Evolutionary conservation across 2,329 filamentous ascomycete species (phyloP).

Genomic region (Colletotrichum orchidophilum): DNA sequence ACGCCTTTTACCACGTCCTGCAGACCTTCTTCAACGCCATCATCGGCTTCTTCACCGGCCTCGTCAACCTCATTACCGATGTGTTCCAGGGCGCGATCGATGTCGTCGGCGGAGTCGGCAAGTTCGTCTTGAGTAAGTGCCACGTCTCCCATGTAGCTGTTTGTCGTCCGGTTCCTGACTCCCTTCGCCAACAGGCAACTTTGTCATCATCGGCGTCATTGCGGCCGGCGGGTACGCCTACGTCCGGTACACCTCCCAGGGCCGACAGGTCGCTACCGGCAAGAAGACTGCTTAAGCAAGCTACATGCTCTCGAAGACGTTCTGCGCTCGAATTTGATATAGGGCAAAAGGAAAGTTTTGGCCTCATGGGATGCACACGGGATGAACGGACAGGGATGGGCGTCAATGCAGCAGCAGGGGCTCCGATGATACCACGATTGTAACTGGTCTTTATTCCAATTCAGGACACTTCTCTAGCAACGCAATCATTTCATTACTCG

Average conservation of each 20-base stretch:
- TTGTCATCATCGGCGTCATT: slow-evolving; percentile 46
- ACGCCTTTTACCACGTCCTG: slow-evolving; percentile 45
- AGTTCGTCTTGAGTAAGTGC: slow-evolving; percentile 49
- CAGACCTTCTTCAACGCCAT: slow-evolving; percentile 45
- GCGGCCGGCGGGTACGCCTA: slow-evolving; percentile 44
- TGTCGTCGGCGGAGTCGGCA: slow-evolving; percentile 49
- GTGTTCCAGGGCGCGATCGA: slow-evolving; percentile 47
- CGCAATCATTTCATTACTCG: background rate
- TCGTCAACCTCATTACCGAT: slow-evolving; percentile 48
- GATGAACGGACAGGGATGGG: background rate
- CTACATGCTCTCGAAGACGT: rapidly evolving
- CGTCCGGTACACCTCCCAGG: slow-evolving; percentile 45
- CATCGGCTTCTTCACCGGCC: slow-evolving; percentile 47
- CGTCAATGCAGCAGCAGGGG: background rate
- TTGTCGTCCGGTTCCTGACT: background rate
- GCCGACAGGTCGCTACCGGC: slow-evolving; percentile 38
- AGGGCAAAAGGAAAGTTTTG: background rate
- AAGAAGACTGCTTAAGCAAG: slow-evolving; percentile 40
- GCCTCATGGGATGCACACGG: background rate
- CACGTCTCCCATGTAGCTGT: background rate
- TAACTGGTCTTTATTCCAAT: background rate
- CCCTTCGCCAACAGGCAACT: slow-evolving; percentile 42
- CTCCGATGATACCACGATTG: background rate
- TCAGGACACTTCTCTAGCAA: background rate
- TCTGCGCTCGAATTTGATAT: too few relatives aligned